Percentiles rank a stretch among this genome's conserved stretches.
phyloP scores from a whole-genome alignment of 192 early-diverging fungal species.

The Umbelopsis sp. region DNA sequence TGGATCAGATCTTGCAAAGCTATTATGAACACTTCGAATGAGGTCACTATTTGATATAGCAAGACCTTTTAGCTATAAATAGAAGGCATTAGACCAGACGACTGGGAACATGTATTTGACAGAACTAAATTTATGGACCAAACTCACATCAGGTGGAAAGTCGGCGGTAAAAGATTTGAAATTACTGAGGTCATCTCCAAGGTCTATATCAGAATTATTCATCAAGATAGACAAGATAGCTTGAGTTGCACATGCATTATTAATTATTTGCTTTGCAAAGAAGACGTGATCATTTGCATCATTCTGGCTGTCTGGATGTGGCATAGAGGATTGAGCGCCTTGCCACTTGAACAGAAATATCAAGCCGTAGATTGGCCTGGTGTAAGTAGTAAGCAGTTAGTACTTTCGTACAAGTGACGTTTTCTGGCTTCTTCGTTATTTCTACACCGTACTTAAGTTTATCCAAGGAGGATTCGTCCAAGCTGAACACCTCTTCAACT shows the following conservation, averaged over 20 bases:
- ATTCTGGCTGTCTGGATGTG: constrained; percentile 29
- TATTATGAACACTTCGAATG: constrained; percentile 77
- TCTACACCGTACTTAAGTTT: constrained; percentile 54
- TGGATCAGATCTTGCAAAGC: constrained; percentile 77
- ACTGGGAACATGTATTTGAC: background rate
- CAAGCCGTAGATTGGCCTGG: constrained; percentile 71
- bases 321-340: constrained; percentile 33
- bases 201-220: constrained; percentile 66
- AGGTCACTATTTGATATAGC: constrained; percentile 79
- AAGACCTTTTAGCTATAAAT: constrained; percentile 64
- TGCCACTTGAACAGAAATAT: constrained; percentile 87
- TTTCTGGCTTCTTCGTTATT: background rate
- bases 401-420: background rate
- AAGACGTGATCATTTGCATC: constrained; percentile 56
- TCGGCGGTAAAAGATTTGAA: constrained; percentile 73
- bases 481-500: constrained; percentile 79
- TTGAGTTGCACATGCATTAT: constrained; percentile 87
- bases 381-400: background rate
- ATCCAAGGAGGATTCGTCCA: constrained; percentile 63
- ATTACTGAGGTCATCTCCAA: constrained; percentile 65
- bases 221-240: constrained; percentile 79
- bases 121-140: background rate
- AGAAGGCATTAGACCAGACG: too few species aligned
- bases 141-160: constrained; percentile 67
- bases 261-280: constrained; percentile 79